Percentiles rank a stretch among this genome's conserved stretches.
phyloP scores from a whole-genome alignment of 2,329 filamentous ascomycete species.

The Xylaria sp. region DNA sequence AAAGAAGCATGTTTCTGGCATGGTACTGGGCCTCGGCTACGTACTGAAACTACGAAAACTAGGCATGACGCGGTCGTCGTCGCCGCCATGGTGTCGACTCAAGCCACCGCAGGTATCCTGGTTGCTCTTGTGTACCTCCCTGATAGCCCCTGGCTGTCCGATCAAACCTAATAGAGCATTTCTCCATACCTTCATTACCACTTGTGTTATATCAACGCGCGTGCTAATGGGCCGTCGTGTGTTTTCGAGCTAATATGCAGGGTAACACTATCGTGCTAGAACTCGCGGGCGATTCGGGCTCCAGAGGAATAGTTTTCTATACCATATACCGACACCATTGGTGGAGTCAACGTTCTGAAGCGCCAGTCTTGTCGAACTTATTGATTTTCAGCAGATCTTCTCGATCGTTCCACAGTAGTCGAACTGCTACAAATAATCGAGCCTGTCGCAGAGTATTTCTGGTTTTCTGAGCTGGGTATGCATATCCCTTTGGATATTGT shows the following conservation, averaged over 20 bases:
- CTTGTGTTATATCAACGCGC: neutral
- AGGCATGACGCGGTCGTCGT: constrained; percentile 19
- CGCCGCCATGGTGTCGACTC: constrained; percentile 10
- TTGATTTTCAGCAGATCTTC: neutral
- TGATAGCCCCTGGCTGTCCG: constrained; percentile 26
- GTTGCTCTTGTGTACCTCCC: constrained; percentile 24
- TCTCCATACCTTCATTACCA: neutral
- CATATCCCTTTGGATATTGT: too few species aligned
- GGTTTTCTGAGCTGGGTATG: too few species aligned
- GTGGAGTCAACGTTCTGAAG: neutral
- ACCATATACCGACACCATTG: neutral
- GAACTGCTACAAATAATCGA: neutral
- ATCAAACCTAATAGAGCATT: constrained; percentile 29
- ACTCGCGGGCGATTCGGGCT: neutral
- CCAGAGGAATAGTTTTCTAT: neutral
- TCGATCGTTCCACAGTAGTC: neutral
- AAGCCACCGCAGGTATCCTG: constrained; percentile 18
- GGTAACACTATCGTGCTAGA: too few species aligned
- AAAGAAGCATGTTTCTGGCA: constrained; percentile 22
- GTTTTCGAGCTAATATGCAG: neutral
- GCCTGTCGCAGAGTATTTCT: neutral
- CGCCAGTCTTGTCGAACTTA: neutral
- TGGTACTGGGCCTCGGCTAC: constrained; percentile 23
- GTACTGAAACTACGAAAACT: constrained; percentile 26
- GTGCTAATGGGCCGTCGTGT: neutral